These are phyloP conservation scores for Phyllosticta citriasiana DNA, from an alignment of 2,329 filamentous ascomycete species.

Conservation along the genomic window DNA sequence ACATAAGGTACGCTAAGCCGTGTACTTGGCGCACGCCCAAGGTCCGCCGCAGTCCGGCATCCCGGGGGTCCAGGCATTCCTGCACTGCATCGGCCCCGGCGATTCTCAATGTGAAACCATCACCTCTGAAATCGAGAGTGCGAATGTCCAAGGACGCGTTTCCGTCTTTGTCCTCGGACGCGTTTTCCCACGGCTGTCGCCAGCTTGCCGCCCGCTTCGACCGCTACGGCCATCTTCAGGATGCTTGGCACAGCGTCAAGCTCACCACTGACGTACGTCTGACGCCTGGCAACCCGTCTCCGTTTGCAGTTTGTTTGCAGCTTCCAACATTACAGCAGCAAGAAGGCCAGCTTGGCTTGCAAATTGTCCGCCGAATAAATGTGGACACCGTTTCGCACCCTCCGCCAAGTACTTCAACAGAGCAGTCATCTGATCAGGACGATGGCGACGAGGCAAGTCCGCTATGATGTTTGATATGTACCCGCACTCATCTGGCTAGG, in stretches of 20 bases:
- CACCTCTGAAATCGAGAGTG: background rate
- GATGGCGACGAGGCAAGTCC: conserved; percentile 9
- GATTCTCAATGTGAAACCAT: background rate
- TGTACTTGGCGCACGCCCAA: background rate
- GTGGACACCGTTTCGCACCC: background rate
- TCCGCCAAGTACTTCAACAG: background rate
- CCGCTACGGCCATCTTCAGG: conserved; percentile 12
- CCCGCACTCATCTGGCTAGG: conserved; percentile 11
- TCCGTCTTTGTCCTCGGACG: conserved; percentile 19
- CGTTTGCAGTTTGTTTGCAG: background rate
- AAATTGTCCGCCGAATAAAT: conserved; percentile 1
- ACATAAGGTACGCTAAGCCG: too few species aligned
- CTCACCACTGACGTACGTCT: conserved; percentile 1
- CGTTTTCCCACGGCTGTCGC: conserved; percentile 22
- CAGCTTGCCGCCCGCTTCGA: conserved; percentile 15
- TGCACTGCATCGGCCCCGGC: background rate
- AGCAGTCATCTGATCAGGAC: background rate
- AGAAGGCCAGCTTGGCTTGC: background rate
- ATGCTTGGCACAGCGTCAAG: conserved; percentile 18
- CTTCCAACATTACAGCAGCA: background rate
- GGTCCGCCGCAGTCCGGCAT: background rate
- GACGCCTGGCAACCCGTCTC: background rate
- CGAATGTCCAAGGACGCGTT: conserved; percentile 12
- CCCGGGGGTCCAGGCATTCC: background rate
- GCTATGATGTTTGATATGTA: background rate